Evolutionary conservation across 2,329 filamentous ascomycete genomes (phyloP), one percentile per base, ranked within the genome.

Genomic region (Penicillium sp.): DNA sequence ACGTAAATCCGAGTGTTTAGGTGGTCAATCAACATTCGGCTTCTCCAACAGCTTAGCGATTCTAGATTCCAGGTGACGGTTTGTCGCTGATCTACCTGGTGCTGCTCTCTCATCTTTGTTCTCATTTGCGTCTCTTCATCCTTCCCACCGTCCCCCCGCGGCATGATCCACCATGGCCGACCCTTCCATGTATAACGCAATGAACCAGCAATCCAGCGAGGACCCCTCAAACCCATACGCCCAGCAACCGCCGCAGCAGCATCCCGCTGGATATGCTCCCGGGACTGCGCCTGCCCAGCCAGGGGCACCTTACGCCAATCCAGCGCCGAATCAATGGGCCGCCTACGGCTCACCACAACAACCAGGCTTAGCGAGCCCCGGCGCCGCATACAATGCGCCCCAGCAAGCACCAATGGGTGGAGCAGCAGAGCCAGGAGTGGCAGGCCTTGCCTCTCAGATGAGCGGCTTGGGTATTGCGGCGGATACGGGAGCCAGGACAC

Each of bases 391-490:
- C 49, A 63, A 65, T 61, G 57, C 59, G 27, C 60, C 61, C 16
- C 60, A 67, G 27, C 68, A 71, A 49, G 54, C 64, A 22, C 58
- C 58, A 9, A 59, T 65, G 43, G 63, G 59, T 45, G 55, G 54
- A 11, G 60, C 66, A n/a, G 65, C 58, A 40, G 66, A 69, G 32
- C 67, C 73, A 29, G 55, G 63, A 31, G 71, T 79, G 66, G 71
- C 68, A 22, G 76, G 75, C 3, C 62, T 82, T 49, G 62, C 75
- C 11, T 82, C 86, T 52, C 91, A 95, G 73, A 89, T 96, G 87
- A 87, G 87, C 40, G 86, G 86, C 56, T 84, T 95, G 83, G 86
- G 82, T 39, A 78, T 96, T 62, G 85, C 82, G 32, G 74, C 69
- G 54, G 80, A 83, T 52, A 62, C 68, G 53, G 70, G 67, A 49